Base-by-base conservation (phyloP, 225 moss, liverwort and hornwort genomes). In the Pseudisothecium myosuroides region DNA sequence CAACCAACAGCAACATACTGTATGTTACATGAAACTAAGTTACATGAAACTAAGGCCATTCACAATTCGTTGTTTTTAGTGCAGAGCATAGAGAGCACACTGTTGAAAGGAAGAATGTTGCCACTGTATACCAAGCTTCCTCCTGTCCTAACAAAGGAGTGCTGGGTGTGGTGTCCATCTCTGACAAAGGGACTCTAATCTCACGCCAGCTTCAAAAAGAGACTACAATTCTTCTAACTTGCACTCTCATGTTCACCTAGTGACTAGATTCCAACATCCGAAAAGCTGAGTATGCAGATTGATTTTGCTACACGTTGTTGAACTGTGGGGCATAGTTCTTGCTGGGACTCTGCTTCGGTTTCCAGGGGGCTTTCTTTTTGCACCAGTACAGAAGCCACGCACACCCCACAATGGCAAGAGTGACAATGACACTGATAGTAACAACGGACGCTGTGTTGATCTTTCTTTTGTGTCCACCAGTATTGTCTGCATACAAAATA, bases 381-480 rank as follows among this genome's bases (percentile, higher is more conserved):
- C 85, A 65, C 56, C 24, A 82, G 82, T 65, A 91, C 54, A 79
- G 41, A 5, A 93, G 88, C 74, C 88, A 45, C 63, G 4, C 88
- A 55, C 69, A 83, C 34, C 79, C 91, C 78, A 91, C 89, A 16
- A 88, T 28, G 54, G 74, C 93, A 65, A 93, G 87, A 7, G 89
- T 93, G 60, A 89, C 91, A 45, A 93, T 86, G 22, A 93, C 93
- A 73, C 91, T 91, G 64, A 91, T 54, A 54, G 93, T 89, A 32
- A 93, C 89, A 5, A 93, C 91, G 54, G 92, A 91, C 3, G 88
- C 93, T 21, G 89, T 93, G 83, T 89, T 91, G 62, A 92, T 68
- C 88, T 83, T 88, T 12, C 81, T 85, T 31, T 77, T 58, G 66
- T 87, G 85, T 69, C 63, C 85, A 23, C 59, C 59, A 8, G 50